Base-by-base conservation (phyloP, 768 basidiomycete species). In the Hygrophorus pudorinus region DNA sequence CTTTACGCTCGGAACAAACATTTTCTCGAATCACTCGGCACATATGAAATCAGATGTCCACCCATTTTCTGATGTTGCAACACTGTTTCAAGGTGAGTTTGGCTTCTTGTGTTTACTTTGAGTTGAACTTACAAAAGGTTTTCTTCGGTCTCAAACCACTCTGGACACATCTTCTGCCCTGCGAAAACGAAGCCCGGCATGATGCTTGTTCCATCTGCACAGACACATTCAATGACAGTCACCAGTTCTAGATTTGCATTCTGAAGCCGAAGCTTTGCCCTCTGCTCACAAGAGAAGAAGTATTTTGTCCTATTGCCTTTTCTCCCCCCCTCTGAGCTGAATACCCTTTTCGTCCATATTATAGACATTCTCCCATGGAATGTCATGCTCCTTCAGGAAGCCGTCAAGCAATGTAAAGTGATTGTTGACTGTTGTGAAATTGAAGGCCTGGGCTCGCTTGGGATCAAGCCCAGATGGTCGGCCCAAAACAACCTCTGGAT, bases 11-110 rank as follows among this genome's bases (percentile, higher is more conserved):
- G 59, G 62, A 1, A 63, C 51, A 46, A 68, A 70, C 34, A 61
- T 62, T n/a, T 55, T 41, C 41, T 59, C 44, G 3, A 69, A 39
- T 67, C 63, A 69, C 24, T 53, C 36, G 1, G 41, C 12, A 13
- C 64, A 63, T 7, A 66, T 51, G 13, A 66, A 59, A 6, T 64
- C 47, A 46, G 66, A 63, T 10, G 62, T 69, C 68, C 68, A 70
- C 7, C 68, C 65, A 36, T 65, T 67, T 13, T 51, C 56, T 3
- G 65, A 65, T 24, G 46, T 28, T 2, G 56, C 59, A 24, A 68
- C 55, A 41, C 66, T 70, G 27, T 35, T 30, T 18, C 10, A 6
- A 45, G 35, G 44, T 24, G 24, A 43, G 29, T 27, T 42, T 14
- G 9, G 21, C 5, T 33, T 27, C n/a, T 37, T 17, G 42, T 51